A percentile compares a stretch with the other conserved stretches of the same genome.
Evolutionary conservation across 208 protist genomes (phyloP).

Genomic region (Leishmania amazonensis): DNA sequence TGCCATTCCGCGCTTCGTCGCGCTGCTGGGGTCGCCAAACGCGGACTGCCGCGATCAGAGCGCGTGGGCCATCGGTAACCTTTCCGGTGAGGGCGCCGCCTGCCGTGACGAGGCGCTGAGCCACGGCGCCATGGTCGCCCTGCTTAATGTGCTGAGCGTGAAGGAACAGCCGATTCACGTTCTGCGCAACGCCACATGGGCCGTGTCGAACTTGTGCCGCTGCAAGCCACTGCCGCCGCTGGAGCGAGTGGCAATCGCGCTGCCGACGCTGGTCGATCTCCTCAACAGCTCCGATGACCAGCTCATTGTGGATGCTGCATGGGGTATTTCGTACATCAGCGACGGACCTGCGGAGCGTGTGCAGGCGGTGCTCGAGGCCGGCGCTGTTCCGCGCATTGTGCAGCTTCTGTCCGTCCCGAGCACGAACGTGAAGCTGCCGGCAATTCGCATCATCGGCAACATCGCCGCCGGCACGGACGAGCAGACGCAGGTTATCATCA

Average conservation of each 20-base stretch:
- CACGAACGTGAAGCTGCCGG: conserved; percentile 91
- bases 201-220: conserved; percentile 98
- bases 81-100: conserved; percentile 96
- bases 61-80: conserved; percentile 99
- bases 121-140: conserved; percentile 66
- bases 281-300: conserved; percentile 93
- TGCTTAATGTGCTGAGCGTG: conserved; percentile 75
- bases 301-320: conserved; percentile 96
- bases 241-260: conserved; percentile 62
- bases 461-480: conserved; percentile 98
- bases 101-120: conserved; percentile 94
- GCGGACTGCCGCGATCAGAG: conserved; percentile 97
- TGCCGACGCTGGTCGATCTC: conserved; percentile 91
- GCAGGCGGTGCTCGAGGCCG: conserved; percentile 93
- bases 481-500: conserved; percentile 97
- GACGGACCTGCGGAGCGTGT: conserved; percentile 96
- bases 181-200: conserved; percentile 97
- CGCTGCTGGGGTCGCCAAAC: conserved; percentile 89
- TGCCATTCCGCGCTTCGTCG: conserved; percentile 96
- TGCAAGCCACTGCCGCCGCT: conserved; percentile 95
- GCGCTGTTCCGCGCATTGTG: conserved; percentile 89
- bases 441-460: conserved; percentile 98
- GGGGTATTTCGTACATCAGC: conserved; percentile 97
- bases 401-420: conserved; percentile 90
- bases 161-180: conserved; percentile 64